Evolutionary conservation across 345 rosid species (phyloP), one percentile per base, ranked within the genome.

Genomic region (Gossypium raimondii): DNA sequence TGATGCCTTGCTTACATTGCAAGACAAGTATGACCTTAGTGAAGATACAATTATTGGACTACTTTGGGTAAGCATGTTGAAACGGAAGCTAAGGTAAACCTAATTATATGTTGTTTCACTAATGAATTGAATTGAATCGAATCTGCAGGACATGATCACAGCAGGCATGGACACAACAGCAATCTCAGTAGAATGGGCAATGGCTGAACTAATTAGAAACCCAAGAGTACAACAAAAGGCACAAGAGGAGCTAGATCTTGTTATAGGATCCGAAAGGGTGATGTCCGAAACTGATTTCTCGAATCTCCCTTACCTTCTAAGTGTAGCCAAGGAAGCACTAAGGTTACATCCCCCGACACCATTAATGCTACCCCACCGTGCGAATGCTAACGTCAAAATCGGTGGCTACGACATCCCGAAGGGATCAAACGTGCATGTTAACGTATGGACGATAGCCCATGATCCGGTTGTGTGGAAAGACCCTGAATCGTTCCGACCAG

Each of bases 291-390:
- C 78, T 5, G 98, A 94, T 77, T 83, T 91, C 85, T 43, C 87
- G 10, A 85, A 59, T 65, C 89, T 92, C 27, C 97, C 95, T 0
- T 94, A 94, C 86, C 84, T 94, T 2, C 98, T 91, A 84, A 81
- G 87, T 34, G 81, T 92, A 55, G 89, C 84, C 27, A 94, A 94
- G 79, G 97, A 94, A 74, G 83, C 93, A 4, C 76, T 94, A 9
- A 85, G 97, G 82, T 44, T 92, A 73, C 98, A 94, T 71, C 98
- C 97, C 0, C 98, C 98, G 1, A 94, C 97, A n/a, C 98, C 98
- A 7, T 78, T 94, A 10, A 92, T 92, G 98, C 90, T 94, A 0
- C 98, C 98, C 52, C 98, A 92, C 82, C 82, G 90, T 1, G 77
- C 92, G 76, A 91, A 75, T 22, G 71, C 95, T 18, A 76, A 89